Percentiles rank a stretch among this genome's conserved stretches.
phyloP scores from a whole-genome alignment of 2,329 filamentous ascomycete genomes.

The Cladosporium oxysporum region DNA sequence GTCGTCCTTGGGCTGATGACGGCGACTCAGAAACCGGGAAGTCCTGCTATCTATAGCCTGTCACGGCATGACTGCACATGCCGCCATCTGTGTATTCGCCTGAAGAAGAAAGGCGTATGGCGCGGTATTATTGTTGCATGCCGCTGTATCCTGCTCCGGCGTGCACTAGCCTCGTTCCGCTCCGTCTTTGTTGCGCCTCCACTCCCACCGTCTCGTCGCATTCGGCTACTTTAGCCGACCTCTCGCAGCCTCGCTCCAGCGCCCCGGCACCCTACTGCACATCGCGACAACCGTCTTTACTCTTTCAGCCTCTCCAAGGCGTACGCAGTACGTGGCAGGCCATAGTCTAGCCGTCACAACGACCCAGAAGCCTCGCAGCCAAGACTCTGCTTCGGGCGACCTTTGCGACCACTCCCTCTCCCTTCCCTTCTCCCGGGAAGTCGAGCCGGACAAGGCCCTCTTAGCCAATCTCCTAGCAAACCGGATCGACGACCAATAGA shows the following conservation, averaged over 20 bases:
- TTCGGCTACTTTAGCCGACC: constrained; percentile 12
- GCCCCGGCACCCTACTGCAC: constrained; percentile 8
- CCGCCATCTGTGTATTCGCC: not conserved
- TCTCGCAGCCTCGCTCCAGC: not conserved
- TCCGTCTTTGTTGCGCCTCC: constrained; percentile 11
- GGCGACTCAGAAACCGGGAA: constrained; percentile 2
- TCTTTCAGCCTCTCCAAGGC: not conserved
- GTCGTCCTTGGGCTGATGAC: not conserved
- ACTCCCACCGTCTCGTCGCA: not conserved
- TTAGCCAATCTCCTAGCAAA: constrained; percentile 6
- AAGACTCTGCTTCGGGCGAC: constrained; percentile 16
- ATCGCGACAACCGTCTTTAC: not conserved
- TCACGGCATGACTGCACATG: not conserved
- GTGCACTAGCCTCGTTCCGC: not conserved
- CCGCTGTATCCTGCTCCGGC: not conserved
- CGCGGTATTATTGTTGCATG: not conserved
- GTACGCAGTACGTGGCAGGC: not conserved
- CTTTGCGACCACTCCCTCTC: not conserved
- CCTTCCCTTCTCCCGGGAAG: not conserved
- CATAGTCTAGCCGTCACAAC: not conserved
- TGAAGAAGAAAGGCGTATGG: not conserved
- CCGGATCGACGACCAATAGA: constrained; percentile 13
- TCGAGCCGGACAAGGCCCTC: constrained; percentile 4
- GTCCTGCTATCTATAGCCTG: constrained; percentile 9
- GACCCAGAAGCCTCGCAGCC: not conserved